Conservation (phyloP, 257 asterid species). For the Scutellaria minor region DNA sequence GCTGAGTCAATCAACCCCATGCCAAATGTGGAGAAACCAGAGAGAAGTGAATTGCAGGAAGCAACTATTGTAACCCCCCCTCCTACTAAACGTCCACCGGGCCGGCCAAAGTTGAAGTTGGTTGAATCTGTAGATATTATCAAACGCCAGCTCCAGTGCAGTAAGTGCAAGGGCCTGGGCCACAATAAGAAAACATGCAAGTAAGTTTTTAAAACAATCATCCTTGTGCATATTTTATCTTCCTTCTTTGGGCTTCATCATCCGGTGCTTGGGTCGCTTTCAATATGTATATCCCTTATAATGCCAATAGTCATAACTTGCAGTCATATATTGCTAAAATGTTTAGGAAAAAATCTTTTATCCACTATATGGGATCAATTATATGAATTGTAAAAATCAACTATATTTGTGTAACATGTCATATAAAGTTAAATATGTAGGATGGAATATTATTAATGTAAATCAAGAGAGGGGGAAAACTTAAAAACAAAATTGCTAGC, state of each 20-base stretch:
- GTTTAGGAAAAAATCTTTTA: not conserved
- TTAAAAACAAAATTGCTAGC: too few relatives aligned
- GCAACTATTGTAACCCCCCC: conserved; percentile 86
- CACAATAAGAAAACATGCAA: conserved; percentile 96
- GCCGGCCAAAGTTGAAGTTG: conserved; percentile 85
- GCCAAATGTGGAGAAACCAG: conserved; percentile 84
- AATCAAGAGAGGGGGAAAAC: too few relatives aligned
- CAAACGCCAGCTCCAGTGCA: conserved; percentile 98
- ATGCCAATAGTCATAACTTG: not conserved
- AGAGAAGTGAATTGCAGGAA: conserved; percentile 56
- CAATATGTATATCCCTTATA: not conserved
- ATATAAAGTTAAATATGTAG: not conserved
- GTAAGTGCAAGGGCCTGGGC: conserved; percentile 97
- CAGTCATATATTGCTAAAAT: not conserved
- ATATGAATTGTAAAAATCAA: too few relatives aligned
- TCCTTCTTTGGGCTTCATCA: too few relatives aligned
- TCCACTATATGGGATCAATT: too few relatives aligned
- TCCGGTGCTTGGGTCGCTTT: too few relatives aligned
- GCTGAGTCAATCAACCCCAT: conserved; percentile 88
- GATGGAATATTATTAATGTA: not conserved
- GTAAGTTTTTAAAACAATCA: conserved; percentile 42
- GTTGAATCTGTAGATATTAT: conserved; percentile 73
- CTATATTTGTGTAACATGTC: too few relatives aligned
- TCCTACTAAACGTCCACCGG: conserved; percentile 90
- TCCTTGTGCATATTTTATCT: too few relatives aligned